These are phyloP conservation scores for Cytospora mali DNA, from an alignment of 2,329 filamentous ascomycete species.

Conservation along the genomic window DNA sequence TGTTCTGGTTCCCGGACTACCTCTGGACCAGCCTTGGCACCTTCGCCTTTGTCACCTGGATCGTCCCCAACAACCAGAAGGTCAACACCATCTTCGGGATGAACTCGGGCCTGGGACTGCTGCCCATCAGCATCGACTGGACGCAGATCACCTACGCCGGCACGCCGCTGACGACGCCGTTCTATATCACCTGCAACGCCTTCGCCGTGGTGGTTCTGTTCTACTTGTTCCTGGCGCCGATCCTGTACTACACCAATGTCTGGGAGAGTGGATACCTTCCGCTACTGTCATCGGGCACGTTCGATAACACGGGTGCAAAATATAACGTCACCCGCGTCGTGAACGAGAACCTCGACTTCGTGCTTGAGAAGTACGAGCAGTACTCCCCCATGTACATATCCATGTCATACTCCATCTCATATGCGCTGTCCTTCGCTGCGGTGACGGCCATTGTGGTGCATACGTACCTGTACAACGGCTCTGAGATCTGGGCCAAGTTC, in stretches of 20 bases:
- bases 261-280: conserved; percentile 40
- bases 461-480: conserved; percentile 39
- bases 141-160: conserved; percentile 39
- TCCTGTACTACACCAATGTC: conserved; percentile 38
- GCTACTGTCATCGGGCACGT: conserved; percentile 35
- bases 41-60: conserved; percentile 33
- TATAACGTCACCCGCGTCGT: conserved; percentile 39
- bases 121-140: conserved; percentile 40
- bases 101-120: conserved; percentile 31
- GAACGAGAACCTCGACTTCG: conserved; percentile 35
- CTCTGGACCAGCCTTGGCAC: conserved; percentile 32
- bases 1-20: conserved; percentile 33
- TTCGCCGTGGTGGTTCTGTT: conserved; percentile 37
- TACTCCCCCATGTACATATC: conserved; percentile 44
- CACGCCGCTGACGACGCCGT: conserved; percentile 36
- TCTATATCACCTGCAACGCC: conserved; percentile 38
- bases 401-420: conserved; percentile 40
- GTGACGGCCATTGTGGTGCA: conserved; percentile 39
- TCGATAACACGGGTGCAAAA: conserved; percentile 37
- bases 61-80: conserved; percentile 30
- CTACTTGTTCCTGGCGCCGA: conserved; percentile 37
- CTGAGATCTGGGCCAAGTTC: conserved; percentile 39
- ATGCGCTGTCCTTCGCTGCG: conserved; percentile 41
- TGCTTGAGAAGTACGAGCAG: conserved; percentile 35
- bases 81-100: conserved; percentile 32